Evolutionary conservation across 23 red algal species (phyloP), one percentile per base, ranked within the genome.

Genomic region (Gracilariopsis chorda): DNA sequence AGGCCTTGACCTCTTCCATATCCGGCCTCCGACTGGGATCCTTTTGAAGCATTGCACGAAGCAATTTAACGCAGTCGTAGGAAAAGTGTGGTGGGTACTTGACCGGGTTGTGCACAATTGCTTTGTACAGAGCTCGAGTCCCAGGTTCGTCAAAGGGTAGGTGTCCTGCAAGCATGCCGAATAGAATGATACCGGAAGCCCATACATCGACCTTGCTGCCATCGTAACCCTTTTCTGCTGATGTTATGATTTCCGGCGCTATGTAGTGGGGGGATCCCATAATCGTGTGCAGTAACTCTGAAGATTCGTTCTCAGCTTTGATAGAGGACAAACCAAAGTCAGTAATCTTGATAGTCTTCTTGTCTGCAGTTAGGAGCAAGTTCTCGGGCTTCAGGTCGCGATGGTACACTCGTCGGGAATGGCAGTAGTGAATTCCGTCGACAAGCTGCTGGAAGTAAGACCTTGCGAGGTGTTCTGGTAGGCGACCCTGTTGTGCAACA

Each of bases 321-420:
- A 98, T 95, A 23, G 88, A 90, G 24, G 92, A 85, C 25, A 98
- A 77, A 13, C 96, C 96, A 70, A 98, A 98, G 47, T 98, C 96
- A 1, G 96, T 93, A 63, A 98, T 98, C 51, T 93, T 93, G 43
- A 93, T 62, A 30, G 79, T 79, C n/a, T 86, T 52, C 29, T 85
- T 76, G 41, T 94, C 92, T 73, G 65, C 80, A 40, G 75, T 76
- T 2, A 95, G 46, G 32, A 99, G 80, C 9, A 99, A 78, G 28
- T 99, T 99, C 33, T 93, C 97, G 9, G 94, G 94, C 82, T 99
- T 99, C 13, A 99, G 85, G 51, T 99, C 97, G 23, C 93, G 93
- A 86, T 99, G 97, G 82, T 90, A 94, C 49, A 99, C 93, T 16
- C 91, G 72, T 24, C 93, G 82, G 19, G 73, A 59, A 35, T 98